These are phyloP conservation scores for Heteromeles arbutifolia DNA, from an alignment of 306 rosid genomes.

Conservation along the genomic window DNA sequence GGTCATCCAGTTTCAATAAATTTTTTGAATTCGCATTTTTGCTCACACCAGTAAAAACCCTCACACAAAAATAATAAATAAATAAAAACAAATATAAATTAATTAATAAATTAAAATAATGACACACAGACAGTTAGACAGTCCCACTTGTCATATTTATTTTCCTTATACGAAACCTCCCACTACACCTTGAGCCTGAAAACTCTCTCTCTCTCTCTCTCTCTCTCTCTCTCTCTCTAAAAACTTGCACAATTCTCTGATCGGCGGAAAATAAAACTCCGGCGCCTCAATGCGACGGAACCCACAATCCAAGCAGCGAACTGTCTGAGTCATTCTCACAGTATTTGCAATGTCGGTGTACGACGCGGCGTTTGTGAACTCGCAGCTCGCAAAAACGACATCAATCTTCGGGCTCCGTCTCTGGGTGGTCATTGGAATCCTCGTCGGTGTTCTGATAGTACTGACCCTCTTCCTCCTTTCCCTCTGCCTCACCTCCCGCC, in stretches of 20 bases:
- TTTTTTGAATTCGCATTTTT: too few species aligned
- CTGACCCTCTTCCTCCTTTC: slow-evolving; percentile 76
- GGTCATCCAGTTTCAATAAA: too few species aligned
- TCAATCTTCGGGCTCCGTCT: slow-evolving; percentile 86
- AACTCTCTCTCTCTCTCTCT: too few species aligned
- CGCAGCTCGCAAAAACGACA: slow-evolving; percentile 71
- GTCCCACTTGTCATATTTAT: not conserved
- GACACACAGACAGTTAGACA: not conserved
- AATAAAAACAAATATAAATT: too few species aligned
- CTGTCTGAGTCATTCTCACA: not conserved
- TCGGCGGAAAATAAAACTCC: slow-evolving; percentile 7
- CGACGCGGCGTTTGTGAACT: slow-evolving; percentile 69
- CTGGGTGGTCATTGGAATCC: slow-evolving; percentile 93
- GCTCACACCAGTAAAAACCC: too few species aligned
- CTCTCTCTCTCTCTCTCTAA: too few species aligned
- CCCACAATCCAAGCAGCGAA: not conserved
- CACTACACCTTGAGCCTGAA: not conserved
- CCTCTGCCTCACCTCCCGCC: slow-evolving; percentile 85
- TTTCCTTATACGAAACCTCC: not conserved
- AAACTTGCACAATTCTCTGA: not conserved
- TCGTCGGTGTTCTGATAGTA: slow-evolving; percentile 72
- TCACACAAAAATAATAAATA: too few species aligned
- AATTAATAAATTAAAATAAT: too few species aligned
- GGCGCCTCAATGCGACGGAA: slow-evolving; percentile 21
- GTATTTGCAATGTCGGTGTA: slow-evolving; percentile 52